Conservation (phyloP, 805 yeast genomes). For the Suhomyces prunicola region DNA sequence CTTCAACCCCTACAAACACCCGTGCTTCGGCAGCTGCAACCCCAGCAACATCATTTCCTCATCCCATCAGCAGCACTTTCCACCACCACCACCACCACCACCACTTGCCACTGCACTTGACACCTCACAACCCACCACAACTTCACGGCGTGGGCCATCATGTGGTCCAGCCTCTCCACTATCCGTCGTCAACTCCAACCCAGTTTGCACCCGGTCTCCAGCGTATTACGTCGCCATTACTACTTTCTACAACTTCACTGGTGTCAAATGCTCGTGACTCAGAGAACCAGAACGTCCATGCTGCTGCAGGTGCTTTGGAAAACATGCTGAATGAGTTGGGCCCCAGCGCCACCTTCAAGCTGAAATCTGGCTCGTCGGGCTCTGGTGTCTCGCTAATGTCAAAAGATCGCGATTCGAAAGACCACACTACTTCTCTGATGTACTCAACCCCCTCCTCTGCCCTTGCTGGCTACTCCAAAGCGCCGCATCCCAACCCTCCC, state of each 20-base stretch:
- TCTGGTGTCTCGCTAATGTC: slow-evolving; percentile 31
- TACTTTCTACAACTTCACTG: slow-evolving; percentile 50
- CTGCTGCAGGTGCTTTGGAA: slow-evolving; percentile 44
- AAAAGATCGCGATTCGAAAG: not conserved
- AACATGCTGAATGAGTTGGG: slow-evolving; percentile 44
- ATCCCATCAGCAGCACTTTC: slow-evolving; percentile 9
- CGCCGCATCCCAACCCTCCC: slow-evolving; percentile 18
- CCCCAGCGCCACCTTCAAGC: slow-evolving; percentile 41
- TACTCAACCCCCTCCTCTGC: slow-evolving; percentile 41
- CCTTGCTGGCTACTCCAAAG: slow-evolving; percentile 10
- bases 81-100: slow-evolving; percentile 12
- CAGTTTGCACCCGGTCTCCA: slow-evolving; percentile 66
- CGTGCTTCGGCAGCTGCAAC: slow-evolving; percentile 1
- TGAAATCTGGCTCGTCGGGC: slow-evolving; percentile 7
- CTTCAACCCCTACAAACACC: slow-evolving; percentile 1
- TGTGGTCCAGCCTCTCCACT: slow-evolving; percentile 54
- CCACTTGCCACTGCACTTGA: slow-evolving; percentile 10
- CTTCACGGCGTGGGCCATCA: slow-evolving; percentile 17
- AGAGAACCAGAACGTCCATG: slow-evolving; percentile 7
- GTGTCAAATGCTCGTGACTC: slow-evolving; percentile 37
- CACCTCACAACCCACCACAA: slow-evolving; percentile 13
- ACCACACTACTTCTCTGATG: slow-evolving; percentile 8
- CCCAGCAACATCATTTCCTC: slow-evolving; percentile 7
- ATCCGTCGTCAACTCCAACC: slow-evolving; percentile 67
- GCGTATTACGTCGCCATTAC: slow-evolving; percentile 61